These are phyloP conservation scores for Colletotrichum tabaci DNA, from an alignment of 2,329 filamentous ascomycete species.

Conservation along the genomic window DNA sequence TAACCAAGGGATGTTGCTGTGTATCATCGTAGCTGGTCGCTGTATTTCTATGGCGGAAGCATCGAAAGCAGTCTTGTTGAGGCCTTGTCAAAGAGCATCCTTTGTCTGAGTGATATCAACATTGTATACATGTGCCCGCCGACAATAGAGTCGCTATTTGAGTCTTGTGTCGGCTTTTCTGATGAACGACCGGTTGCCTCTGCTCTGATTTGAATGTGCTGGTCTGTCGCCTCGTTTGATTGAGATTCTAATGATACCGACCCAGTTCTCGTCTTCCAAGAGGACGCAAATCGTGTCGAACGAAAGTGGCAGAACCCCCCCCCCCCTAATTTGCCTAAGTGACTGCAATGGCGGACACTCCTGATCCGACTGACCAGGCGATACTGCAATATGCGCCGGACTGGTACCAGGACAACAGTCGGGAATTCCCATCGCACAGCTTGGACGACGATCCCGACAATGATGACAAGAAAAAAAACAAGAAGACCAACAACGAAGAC, in stretches of 20 bases:
- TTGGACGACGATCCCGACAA: neutral
- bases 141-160: neutral
- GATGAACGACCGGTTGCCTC: neutral
- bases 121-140: neutral
- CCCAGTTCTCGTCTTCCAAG: neutral
- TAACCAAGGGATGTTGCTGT: neutral
- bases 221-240: neutral
- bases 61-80: too few species aligned
- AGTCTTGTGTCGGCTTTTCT: neutral
- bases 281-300: neutral
- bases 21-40: too few species aligned
- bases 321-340: too few species aligned
- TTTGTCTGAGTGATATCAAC: too few species aligned
- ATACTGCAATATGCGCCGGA: constrained; percentile 8
- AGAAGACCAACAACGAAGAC: too few species aligned
- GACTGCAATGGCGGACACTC: neutral
- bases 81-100: neutral
- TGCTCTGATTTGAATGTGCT: too few species aligned
- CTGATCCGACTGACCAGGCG: neutral
- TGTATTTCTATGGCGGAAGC: neutral
- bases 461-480: neutral
- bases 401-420: constrained; percentile 18
- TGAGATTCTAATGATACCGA: neutral
- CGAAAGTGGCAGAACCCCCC: too few species aligned
- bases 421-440: constrained; percentile 15